Base-by-base conservation (phyloP, 2,329 filamentous ascomycete species). In the Calonectria crousiana region DNA sequence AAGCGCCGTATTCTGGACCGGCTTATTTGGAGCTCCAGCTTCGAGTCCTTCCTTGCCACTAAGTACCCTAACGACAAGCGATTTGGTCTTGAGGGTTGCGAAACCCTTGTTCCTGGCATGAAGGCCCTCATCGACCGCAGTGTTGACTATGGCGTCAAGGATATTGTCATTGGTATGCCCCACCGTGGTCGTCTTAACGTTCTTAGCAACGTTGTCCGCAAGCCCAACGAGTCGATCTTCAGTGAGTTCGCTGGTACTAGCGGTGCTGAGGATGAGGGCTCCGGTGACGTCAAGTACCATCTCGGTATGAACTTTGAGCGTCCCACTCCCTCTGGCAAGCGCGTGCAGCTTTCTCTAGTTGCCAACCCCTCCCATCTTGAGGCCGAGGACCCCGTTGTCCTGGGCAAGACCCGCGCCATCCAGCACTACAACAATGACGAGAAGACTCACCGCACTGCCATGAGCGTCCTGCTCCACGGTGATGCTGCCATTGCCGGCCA, bases 11-110 rank as follows among this genome's bases (percentile, higher is more conserved):
- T 99, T 80, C 91, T 99, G 79, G 97, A 99, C 87, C 95, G 97
- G 83, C 90, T 99, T 78, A 99, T 99, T 86, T 99, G 97, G 97
- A 96, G 95, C 84, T 98, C 96, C 77, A 98, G 95, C 87, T 99
- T 99, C 85, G 97, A 99, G 88, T 88, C 92, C 74, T 99, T 99
- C 91, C 89, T 98, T 79, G 93, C 97, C 72, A 98, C 95, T 73
- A 99, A 99, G 87, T 98, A 98, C 87, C 97, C 97, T 85, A 99
- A 99, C 87, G 97, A 99, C 88, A 99, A 99, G 91, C 95, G 97
- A 83, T 99, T 99, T 86, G 97, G 97, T 88, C 92, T 99, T 34
- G 97, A 99, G 88, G 97, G 97, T 84, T 98, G 96, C 83, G 97
- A 99, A 87, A 96, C 95, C 72, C 91, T 99, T 78, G 97, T 99